Percentiles rank a stretch among this genome's conserved stretches.
Evolutionary conservation across 768 basidiomycete species (phyloP).

Genomic region (Mycena rosella): DNA sequence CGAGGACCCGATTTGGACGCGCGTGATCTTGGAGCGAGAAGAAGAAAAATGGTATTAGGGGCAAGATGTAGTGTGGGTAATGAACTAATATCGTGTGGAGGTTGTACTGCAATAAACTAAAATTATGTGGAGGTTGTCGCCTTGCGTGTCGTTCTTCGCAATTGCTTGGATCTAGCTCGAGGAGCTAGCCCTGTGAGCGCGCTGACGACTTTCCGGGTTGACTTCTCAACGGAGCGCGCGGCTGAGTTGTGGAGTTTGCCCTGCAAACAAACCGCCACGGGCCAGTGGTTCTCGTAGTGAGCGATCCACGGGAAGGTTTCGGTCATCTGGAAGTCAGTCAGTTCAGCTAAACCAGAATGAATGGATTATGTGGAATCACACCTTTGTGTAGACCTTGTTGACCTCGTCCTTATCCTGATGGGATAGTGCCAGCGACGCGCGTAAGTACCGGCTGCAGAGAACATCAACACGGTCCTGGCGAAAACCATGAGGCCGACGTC

Average conservation of each 20-base stretch:
- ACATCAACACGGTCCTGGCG: background rate
- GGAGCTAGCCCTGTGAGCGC: background rate
- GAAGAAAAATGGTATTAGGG: background rate
- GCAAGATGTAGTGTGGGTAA: background rate
- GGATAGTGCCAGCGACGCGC: background rate
- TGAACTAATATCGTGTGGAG: background rate
- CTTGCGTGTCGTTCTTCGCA: background rate
- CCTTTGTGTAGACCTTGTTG: conserved; percentile 1
- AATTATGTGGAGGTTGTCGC: background rate
- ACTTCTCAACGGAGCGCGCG: conserved; percentile 1
- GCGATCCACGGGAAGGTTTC: conserved; percentile 8
- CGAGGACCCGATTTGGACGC: too few species aligned
- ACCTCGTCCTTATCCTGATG: background rate
- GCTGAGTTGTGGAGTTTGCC: conserved; percentile 22
- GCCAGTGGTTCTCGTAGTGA: conserved; percentile 6
- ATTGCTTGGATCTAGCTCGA: background rate
- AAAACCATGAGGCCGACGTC: conserved; percentile 2
- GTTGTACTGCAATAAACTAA: background rate
- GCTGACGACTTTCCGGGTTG: background rate
- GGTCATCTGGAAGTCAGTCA: conserved; percentile 12
- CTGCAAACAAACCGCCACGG: conserved; percentile 12
- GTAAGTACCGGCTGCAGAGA: conserved; percentile 3
- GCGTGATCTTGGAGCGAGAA: too few species aligned
- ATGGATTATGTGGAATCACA: background rate
- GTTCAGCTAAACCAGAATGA: background rate